Percentiles rank a stretch among this genome's conserved stretches.
phyloP scores from a whole-genome alignment of 2,329 filamentous ascomycete genomes.

The Pestalotiopsis fici region DNA sequence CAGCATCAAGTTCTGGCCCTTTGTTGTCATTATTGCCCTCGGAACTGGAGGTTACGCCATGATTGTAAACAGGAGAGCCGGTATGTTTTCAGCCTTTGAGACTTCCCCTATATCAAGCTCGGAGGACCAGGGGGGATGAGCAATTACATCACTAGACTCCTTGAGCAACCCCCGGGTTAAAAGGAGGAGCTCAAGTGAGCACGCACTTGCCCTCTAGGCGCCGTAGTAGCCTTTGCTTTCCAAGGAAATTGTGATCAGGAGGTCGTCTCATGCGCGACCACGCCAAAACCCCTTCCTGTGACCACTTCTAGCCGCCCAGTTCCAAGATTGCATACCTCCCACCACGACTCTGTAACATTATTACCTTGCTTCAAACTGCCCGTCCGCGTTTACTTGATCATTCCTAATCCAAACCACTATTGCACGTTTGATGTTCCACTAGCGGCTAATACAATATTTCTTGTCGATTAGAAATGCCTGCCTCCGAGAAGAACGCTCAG shows the following conservation, averaged over 20 bases:
- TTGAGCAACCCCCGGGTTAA: background rate
- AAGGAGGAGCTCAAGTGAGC: background rate
- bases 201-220: background rate
- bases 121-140: background rate
- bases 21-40: constrained; percentile 49
- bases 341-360: background rate
- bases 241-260: background rate
- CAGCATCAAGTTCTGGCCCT: constrained; percentile 59
- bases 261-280: background rate
- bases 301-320: background rate
- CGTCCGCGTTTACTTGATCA: background rate
- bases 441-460: background rate
- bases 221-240: background rate
- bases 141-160: background rate
- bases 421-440: background rate
- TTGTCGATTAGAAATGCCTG: constrained; percentile 37
- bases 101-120: background rate
- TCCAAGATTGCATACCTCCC: background rate
- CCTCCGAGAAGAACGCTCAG: constrained; percentile 38
- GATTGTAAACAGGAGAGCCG: constrained; percentile 50
- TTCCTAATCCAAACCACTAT: background rate
- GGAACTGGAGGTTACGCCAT: constrained; percentile 51
- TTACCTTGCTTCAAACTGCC: background rate
- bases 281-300: background rate
- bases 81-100: constrained; percentile 33